These are phyloP conservation scores for Podaxis mareebaensis DNA, from an alignment of 768 basidiomycete genomes.

Conservation along the genomic window DNA sequence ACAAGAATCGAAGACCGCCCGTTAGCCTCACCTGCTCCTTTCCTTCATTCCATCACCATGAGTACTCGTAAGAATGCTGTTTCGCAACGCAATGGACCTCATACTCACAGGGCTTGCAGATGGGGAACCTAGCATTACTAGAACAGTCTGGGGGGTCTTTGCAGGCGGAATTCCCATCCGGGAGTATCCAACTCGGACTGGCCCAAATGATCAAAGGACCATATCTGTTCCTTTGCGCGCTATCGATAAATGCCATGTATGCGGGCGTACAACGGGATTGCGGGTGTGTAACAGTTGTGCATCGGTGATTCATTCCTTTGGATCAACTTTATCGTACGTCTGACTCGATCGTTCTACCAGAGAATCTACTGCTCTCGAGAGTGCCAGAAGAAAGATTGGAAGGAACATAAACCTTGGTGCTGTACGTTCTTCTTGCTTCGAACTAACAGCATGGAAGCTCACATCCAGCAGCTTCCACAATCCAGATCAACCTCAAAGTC, in stretches of 20 bases:
- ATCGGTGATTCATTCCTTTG: neutral
- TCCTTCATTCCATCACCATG: neutral
- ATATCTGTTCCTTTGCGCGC: conserved; percentile 1
- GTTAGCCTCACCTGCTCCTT: neutral
- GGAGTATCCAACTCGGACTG: neutral
- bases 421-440: conserved; percentile 6
- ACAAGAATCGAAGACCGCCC: neutral
- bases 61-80: neutral
- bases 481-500: conserved; percentile 31
- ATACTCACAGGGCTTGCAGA: neutral
- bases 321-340: neutral
- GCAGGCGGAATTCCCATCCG: neutral
- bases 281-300: conserved; percentile 3
- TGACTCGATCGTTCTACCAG: neutral
- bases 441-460: neutral
- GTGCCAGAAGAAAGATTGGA: conserved; percentile 20
- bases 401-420: conserved; percentile 14
- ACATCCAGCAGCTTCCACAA: conserved; percentile 31
- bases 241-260: conserved; percentile 2
- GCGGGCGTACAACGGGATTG: neutral
- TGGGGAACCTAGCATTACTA: neutral
- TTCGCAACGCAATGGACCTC: neutral
- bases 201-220: neutral
- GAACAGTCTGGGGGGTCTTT: neutral
- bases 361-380: conserved; percentile 15